Evolutionary conservation across 768 basidiomycete genomes (phyloP).

Genomic region (Pleurotus platypus): DNA sequence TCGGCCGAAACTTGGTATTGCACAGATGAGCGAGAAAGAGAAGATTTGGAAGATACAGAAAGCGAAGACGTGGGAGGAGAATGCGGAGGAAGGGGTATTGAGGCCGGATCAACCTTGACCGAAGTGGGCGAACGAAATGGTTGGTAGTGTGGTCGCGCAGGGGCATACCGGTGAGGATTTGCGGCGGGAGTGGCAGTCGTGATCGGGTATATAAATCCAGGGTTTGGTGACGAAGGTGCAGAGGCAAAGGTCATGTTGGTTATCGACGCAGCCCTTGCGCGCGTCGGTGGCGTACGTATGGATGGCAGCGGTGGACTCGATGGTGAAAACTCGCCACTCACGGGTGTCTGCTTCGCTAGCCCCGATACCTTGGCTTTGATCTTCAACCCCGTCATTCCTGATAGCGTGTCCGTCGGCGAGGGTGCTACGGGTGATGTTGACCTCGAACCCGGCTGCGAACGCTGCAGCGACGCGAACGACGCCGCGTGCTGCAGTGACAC

Average conservation of each 20-base stretch:
- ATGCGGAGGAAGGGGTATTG: constrained; percentile 60
- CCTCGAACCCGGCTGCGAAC: constrained; percentile 16
- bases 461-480: constrained; percentile 33
- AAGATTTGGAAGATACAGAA: constrained; percentile 78
- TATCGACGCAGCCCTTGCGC: constrained; percentile 37
- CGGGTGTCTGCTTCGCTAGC: constrained; percentile 32
- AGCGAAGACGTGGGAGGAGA: constrained; percentile 71
- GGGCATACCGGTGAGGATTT: constrained; percentile 52
- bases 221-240: constrained; percentile 20
- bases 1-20: constrained; percentile 35
- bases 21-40: constrained; percentile 51
- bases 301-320: constrained; percentile 17
- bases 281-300: constrained; percentile 23
- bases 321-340: constrained; percentile 13
- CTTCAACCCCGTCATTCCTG: constrained; percentile 20
- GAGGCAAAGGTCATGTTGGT: constrained; percentile 27
- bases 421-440: constrained; percentile 15
- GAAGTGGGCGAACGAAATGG: constrained; percentile 19
- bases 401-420: constrained; percentile 10
- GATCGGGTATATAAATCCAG: constrained; percentile 45
- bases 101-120: constrained; percentile 49
- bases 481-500: constrained; percentile 32
- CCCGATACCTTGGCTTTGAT: constrained; percentile 64
- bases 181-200: constrained; percentile 52
- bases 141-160: constrained; percentile 30